Base-by-base conservation (phyloP, 2,329 filamentous ascomycete genomes). In the Colletotrichum sp. region DNA sequence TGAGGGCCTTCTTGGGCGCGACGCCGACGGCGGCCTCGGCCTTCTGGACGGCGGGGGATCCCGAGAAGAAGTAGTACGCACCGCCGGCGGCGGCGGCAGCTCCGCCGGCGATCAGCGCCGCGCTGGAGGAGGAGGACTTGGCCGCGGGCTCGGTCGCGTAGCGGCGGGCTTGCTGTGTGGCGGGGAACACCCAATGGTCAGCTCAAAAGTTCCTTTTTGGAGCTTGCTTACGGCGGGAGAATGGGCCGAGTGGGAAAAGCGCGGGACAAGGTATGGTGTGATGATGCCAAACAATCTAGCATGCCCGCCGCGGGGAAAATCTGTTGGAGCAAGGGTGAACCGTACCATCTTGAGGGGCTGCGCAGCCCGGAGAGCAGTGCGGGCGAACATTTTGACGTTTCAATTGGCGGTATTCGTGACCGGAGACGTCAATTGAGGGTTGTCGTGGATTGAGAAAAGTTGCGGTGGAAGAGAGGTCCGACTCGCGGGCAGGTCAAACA, bases 301-400 rank as follows among this genome's bases (percentile, higher is more conserved):
- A 21, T 30, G 34, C 13, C 34, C 26, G 68, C 34, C 21, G 69
- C 43, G 68, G 68, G 67, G 55, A 34, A 61, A 63, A 52, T 34
- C 24, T 30, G 21, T 21, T 15, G 21, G 12, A 26, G 26, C 34
- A 52, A 43, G n/a, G 26, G 57, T 64, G 63, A 52, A 55, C 7
- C 90, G 83, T 87, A 94, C 93, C 87, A 90, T 90, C 84, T 89
- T 91, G 79, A 94, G 84, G 79, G 93, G 92, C 86, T 92, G 91
- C 70, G 90, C 90, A 80, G 89, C 90, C 82, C 93, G 90, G 82
- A 94, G 89, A 78, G 88, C 87, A 81, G 92, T 89, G 88, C 93
- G 89, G 77, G 93, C 89, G 82, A 95, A 93, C 92, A 95, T 94
- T 79, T 57, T 71, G 71, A 60, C 55, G 26, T 9, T 26, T 75